A percentile compares a stretch with the other conserved stretches of the same genome.
Conservation (phyloP, 2,329 filamentous ascomycete genomes). For the Aspergillus fumigatiaffinis region DNA sequence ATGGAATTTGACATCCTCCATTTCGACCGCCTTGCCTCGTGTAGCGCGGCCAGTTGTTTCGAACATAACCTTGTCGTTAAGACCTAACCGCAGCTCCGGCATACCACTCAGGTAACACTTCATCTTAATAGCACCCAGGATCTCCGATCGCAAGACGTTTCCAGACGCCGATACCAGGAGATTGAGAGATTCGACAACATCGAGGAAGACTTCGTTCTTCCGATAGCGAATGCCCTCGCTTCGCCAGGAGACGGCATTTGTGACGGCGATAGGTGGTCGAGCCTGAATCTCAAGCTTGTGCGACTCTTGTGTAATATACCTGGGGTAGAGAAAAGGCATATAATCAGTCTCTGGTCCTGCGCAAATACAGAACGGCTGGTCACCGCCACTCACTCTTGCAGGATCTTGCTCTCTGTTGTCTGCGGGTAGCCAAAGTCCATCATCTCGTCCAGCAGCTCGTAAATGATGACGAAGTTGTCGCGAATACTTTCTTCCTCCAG, state of each 20-base stretch:
- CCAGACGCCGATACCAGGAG: slow-evolving; percentile 90
- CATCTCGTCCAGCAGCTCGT: slow-evolving; percentile 98
- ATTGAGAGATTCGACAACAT: slow-evolving; percentile 95
- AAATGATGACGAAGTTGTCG: slow-evolving; percentile 99
- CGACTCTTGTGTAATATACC: slow-evolving; percentile 96
- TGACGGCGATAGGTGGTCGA: slow-evolving; percentile 92
- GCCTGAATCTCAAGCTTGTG: slow-evolving; percentile 98
- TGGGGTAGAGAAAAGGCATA: slow-evolving; percentile 19
- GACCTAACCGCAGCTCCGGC: slow-evolving; percentile 87
- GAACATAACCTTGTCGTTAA: slow-evolving; percentile 99
- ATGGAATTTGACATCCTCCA: slow-evolving; percentile 99
- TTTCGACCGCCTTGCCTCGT: slow-evolving; percentile 94
- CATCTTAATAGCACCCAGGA: slow-evolving; percentile 97
- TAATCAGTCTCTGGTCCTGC: slow-evolving; percentile 1
- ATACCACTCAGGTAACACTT: slow-evolving; percentile 98
- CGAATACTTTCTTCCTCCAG: slow-evolving; percentile 97
- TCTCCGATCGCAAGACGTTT: slow-evolving; percentile 93
- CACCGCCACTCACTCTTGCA: slow-evolving; percentile 66
- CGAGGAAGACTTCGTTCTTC: slow-evolving; percentile 99
- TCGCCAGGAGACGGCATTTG: slow-evolving; percentile 96
- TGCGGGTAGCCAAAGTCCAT: slow-evolving; percentile 99
- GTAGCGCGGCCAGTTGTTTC: slow-evolving; percentile 94
- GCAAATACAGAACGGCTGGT: background rate
- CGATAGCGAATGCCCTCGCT: slow-evolving; percentile 97
- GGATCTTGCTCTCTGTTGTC: slow-evolving; percentile 96